Conservation (phyloP, 306 rosid species). For the Urtica urens region DNA sequence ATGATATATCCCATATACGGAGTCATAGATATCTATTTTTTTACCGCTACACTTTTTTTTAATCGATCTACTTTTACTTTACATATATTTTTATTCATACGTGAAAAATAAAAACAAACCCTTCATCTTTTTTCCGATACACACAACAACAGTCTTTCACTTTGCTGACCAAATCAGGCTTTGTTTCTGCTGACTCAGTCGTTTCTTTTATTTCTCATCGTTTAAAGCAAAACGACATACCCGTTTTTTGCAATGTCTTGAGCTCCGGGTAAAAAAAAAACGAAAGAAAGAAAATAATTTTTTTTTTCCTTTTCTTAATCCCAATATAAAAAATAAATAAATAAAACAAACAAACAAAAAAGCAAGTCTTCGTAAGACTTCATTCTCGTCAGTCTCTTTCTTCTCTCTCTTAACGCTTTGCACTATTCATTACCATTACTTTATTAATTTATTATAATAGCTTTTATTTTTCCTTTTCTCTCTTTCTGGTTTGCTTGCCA, state of each 20-base stretch:
- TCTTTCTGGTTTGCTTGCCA: constrained; percentile 8
- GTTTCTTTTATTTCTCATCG: constrained; percentile 18
- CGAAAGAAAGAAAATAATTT: no score
- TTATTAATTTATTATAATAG: constrained; percentile 28
- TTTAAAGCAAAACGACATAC: constrained; percentile 56
- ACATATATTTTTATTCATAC: constrained; percentile 42
- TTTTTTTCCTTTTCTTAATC: constrained; percentile 10
- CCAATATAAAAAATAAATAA: constrained; percentile 2
- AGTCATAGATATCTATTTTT: constrained; percentile 45
- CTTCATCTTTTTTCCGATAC: background rate
- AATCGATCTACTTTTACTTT: constrained; percentile 67
- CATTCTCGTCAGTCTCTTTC: background rate
- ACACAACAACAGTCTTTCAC: constrained; percentile 30
- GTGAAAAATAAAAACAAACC: constrained; percentile 24
- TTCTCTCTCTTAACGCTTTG: constrained; percentile 41
- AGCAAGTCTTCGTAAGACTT: constrained; percentile 19
- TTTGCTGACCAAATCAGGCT: constrained; percentile 93
- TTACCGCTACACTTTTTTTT: constrained; percentile 7
- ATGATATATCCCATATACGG: no score
- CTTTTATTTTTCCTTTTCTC: background rate
- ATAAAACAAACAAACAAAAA: constrained; percentile 1
- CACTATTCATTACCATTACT: constrained; percentile 77
- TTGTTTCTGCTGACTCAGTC: constrained; percentile 49
- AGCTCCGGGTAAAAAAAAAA: constrained; percentile 33
- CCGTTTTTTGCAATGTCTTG: constrained; percentile 57